Evolutionary conservation across 768 basidiomycete genomes (phyloP).

Genomic region (Trametes cinnabarina): DNA sequence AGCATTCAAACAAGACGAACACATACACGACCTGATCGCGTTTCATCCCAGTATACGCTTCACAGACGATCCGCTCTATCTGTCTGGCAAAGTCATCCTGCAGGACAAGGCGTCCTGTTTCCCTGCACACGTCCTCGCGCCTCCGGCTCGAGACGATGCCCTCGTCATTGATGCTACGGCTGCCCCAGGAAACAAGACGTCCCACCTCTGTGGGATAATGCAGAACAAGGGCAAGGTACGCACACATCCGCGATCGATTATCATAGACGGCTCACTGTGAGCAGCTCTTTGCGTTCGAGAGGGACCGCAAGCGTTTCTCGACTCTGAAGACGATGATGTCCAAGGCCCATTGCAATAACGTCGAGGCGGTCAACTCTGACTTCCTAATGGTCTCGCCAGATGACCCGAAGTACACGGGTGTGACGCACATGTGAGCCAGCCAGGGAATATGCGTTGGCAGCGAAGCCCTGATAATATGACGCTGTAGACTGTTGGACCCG

Average conservation of each 20-base stretch:
- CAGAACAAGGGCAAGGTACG: conserved; percentile 73
- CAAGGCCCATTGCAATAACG: conserved; percentile 83
- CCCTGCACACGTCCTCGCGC: conserved; percentile 83
- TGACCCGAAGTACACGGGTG: conserved; percentile 57
- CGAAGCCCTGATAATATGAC: too few species aligned
- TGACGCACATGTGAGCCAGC: conserved; percentile 80
- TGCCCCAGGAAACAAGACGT: conserved; percentile 98
- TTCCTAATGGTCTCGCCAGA: conserved; percentile 78
- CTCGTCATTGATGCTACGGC: conserved; percentile 91
- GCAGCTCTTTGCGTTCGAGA: conserved; percentile 86
- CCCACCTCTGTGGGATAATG: conserved; percentile 90
- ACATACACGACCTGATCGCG: conserved; percentile 78
- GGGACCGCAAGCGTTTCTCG: conserved; percentile 75
- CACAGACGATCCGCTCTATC: conserved; percentile 70
- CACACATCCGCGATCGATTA: conserved; percentile 11
- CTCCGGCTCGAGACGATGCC: conserved; percentile 50
- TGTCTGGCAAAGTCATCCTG: conserved; percentile 78
- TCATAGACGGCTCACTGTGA: neutral
- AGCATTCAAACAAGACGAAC: conserved; percentile 69
- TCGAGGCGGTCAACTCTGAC: conserved; percentile 71
- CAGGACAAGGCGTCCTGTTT: conserved; percentile 99
- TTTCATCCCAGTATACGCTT: conserved; percentile 70
- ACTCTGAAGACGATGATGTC: conserved; percentile 84
- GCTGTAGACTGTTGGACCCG: conserved; percentile 79
- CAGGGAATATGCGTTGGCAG: neutral